Evolutionary conservation across 305 asterid genomes (phyloP).

Genomic region (Fraxinus floribunda): DNA sequence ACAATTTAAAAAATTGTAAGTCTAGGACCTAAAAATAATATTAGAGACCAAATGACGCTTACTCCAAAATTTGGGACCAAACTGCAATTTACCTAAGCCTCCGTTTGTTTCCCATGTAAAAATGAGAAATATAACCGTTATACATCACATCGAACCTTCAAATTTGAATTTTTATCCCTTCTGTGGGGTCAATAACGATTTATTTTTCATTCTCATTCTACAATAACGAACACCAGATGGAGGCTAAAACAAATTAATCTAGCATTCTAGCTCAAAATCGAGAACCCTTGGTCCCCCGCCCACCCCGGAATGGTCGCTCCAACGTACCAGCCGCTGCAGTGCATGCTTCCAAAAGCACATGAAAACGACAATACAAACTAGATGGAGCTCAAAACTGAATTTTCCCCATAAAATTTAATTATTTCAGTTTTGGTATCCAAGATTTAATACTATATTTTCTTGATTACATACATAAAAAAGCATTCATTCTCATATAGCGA

Average conservation of each 20-base stretch:
- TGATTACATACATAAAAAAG: neutral
- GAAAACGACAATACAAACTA: neutral
- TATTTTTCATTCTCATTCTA: too few species aligned
- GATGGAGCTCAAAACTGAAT: neutral
- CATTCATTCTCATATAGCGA: neutral
- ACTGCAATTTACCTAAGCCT: neutral
- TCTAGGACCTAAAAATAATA: neutral
- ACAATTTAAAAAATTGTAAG: neutral
- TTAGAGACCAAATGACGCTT: neutral
- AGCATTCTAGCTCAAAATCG: neutral
- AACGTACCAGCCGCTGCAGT: neutral
- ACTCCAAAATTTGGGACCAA: neutral
- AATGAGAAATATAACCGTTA: too few species aligned
- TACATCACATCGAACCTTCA: too few species aligned
- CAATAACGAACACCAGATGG: too few species aligned
- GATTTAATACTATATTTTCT: neutral
- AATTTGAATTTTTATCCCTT: too few species aligned
- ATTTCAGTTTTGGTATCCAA: neutral
- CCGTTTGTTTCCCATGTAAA: too few species aligned
- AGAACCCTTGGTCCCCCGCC: neutral
- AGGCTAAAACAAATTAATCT: neutral
- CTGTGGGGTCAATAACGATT: too few species aligned
- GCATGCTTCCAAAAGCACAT: conserved; percentile 3
- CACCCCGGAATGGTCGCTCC: neutral
- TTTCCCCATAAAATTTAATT: neutral